These are phyloP conservation scores for Achaetomium macrosporum DNA, from an alignment of 2,329 filamentous ascomycete genomes.

Conservation along the genomic window DNA sequence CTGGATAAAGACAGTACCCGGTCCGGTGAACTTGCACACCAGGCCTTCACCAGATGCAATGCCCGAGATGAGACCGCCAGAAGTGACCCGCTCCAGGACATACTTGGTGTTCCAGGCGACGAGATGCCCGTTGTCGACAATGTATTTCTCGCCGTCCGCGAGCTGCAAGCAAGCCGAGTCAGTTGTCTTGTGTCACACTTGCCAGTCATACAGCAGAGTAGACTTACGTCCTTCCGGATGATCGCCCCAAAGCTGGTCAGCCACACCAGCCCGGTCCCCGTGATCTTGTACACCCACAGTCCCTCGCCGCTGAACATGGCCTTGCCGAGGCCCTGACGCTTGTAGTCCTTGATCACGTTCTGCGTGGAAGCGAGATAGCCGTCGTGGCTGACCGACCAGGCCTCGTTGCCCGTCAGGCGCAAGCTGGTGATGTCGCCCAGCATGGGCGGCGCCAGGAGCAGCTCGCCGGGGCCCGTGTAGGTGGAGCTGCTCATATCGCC, in stretches of 20 bases:
- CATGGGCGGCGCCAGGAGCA: slow-evolving; percentile 72
- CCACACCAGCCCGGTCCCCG: slow-evolving; percentile 77
- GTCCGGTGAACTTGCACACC: slow-evolving; percentile 89
- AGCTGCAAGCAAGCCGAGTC: slow-evolving; percentile 34
- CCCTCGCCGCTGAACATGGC: slow-evolving; percentile 94
- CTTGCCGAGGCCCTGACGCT: slow-evolving; percentile 79
- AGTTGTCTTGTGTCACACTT: not conserved
- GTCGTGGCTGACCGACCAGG: slow-evolving; percentile 83
- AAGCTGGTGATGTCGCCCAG: slow-evolving; percentile 84
- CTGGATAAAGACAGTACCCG: slow-evolving; percentile 87
- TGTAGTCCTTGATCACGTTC: slow-evolving; percentile 81
- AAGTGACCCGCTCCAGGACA: slow-evolving; percentile 79
- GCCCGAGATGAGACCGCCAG: slow-evolving; percentile 87
- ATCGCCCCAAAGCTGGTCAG: slow-evolving; percentile 92
- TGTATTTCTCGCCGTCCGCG: slow-evolving; percentile 72
- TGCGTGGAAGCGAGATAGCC: slow-evolving; percentile 81
- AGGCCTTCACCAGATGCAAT: slow-evolving; percentile 77
- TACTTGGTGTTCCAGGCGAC: slow-evolving; percentile 98
- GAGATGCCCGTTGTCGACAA: slow-evolving; percentile 86
- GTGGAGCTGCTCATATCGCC: slow-evolving; percentile 73
- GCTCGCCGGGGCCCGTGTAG: slow-evolving; percentile 84
- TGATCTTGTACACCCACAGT: slow-evolving; percentile 82
- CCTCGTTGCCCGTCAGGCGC: slow-evolving; percentile 62
- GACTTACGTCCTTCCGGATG: slow-evolving; percentile 81
- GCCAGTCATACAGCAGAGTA: not conserved